Evolutionary conservation across 1,284 basidiomycete species (phyloP), one percentile per base, ranked within the genome.

Genomic region (Sanghuangporus weigelae): DNA sequence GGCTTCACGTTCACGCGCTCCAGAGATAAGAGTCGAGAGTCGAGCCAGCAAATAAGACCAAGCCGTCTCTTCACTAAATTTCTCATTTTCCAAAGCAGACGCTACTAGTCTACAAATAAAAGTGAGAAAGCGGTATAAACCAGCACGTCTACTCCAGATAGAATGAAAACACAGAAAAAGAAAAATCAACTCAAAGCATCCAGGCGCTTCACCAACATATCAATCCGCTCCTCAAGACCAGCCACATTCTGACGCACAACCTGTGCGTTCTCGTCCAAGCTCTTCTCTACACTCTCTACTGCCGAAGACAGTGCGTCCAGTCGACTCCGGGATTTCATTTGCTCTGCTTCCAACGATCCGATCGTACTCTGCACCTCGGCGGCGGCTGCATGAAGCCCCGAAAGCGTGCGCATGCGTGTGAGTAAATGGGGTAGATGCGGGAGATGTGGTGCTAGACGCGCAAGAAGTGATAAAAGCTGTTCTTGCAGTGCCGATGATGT

Each of bases 371-470:
- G 81, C 67, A 98, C 94, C 16, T 87, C 83, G 0, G 87, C 81
- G 0, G 96, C 93, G 51, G 90, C 87, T 0, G 89, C 81, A 72
- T 99, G 96, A 64, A 99, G 75, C 0, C 86, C 74, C 1, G 92
- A 87, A 8, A 99, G 81, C 10, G 94, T 95, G 55, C 91, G 85
- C 36, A 99, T 77, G 3, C 96, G 88, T 0, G 87, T 86, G 21
- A 99, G 83, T n/a, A 99, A 87, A 63, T 95, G 91, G 0, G 95
- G 93, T 10, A 97, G 87, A 63, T 98, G 89, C 0, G 96, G 95
- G 0, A 98, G 79, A 0, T 93, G 83, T 0, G 95, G 94, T 19
- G 91, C 89, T 0, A 99, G 82, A 0, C 95, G 87, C 10, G 87
- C 84, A 2, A 98, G 80, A 36, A 97, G 76, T 0, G 89, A 85